Evolutionary conservation across 805 yeast genomes (phyloP).

Genomic region (Sugiyamaella americana): DNA sequence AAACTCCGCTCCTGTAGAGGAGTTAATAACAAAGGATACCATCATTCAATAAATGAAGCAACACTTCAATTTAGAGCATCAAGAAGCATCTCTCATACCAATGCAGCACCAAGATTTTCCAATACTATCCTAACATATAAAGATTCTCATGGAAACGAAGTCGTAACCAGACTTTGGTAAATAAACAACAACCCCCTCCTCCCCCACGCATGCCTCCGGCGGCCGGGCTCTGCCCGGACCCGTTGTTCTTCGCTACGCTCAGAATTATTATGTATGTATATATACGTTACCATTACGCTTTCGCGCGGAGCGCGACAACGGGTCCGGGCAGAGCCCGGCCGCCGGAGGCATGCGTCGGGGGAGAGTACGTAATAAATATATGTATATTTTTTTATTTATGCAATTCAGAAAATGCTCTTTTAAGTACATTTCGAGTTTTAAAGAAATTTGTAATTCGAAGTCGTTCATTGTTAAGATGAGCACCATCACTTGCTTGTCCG

Average conservation of each 20-base stretch:
- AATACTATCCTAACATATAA: constrained; percentile 9
- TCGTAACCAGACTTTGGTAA: constrained; percentile 12
- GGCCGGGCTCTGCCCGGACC: no score
- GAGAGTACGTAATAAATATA: no score
- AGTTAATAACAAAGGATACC: not conserved
- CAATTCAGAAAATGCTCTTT: not conserved
- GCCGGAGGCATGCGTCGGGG: no score
- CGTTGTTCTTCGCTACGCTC: no score
- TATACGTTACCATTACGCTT: no score
- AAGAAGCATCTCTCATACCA: constrained; percentile 11
- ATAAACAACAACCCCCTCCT: no score
- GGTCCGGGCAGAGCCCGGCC: no score
- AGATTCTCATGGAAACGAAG: constrained; percentile 5
- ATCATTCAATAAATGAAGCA: not conserved
- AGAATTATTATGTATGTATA: no score
- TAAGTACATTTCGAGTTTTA: constrained; percentile 57
- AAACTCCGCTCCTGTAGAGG: not conserved
- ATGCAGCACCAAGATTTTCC: constrained; percentile 13
- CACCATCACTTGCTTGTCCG: constrained; percentile 92
- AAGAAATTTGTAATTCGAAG: constrained; percentile 71
- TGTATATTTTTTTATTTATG: not conserved
- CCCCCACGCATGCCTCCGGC: no score
- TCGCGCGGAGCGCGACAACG: no score
- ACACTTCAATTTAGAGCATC: constrained; percentile 12
- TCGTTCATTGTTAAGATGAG: constrained; percentile 85